A percentile compares a stretch with the other conserved stretches of the same genome.
Conservation (phyloP, 2,329 filamentous ascomycete species). For the Conoideocrella luteorostrata region DNA sequence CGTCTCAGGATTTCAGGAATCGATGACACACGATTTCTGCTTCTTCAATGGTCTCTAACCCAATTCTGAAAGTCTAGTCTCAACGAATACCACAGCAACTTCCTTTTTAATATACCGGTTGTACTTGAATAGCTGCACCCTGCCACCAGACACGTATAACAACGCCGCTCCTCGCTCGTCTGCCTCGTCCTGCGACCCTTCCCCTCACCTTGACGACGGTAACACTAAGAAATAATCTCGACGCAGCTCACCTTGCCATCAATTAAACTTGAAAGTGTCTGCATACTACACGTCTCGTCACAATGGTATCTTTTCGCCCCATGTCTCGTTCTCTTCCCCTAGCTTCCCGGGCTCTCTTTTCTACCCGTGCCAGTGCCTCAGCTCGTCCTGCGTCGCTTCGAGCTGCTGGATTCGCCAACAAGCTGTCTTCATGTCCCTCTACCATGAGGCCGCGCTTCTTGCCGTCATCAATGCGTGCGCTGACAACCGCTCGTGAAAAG, state of each 20-base stretch:
- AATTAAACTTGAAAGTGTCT: too few relatives aligned
- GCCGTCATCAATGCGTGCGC: slow-evolving; percentile 42
- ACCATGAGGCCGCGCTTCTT: slow-evolving; percentile 37
- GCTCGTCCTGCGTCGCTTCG: slow-evolving; percentile 12
- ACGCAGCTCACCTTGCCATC: too few relatives aligned
- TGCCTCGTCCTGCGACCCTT: too few relatives aligned
- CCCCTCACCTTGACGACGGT: too few relatives aligned
- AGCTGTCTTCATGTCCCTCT: slow-evolving; percentile 8
- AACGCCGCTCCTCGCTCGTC: too few relatives aligned
- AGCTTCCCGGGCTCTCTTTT: slow-evolving; percentile 20
- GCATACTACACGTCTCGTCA: too few relatives aligned
- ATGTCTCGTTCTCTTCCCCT: slow-evolving; percentile 19
- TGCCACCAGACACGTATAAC: background rate
- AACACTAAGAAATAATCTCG: too few relatives aligned
- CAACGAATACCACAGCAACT: background rate
- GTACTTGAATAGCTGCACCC: background rate
- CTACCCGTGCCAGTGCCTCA: slow-evolving; percentile 15
- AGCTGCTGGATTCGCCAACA: slow-evolving; percentile 13
- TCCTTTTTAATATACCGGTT: background rate
- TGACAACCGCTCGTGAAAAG: slow-evolving; percentile 49
- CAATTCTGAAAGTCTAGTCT: background rate
- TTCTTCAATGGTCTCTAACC: background rate
- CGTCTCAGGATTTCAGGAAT: background rate
- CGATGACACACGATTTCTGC: slow-evolving; percentile 5
- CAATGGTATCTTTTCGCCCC: slow-evolving; percentile 27